Evolutionary conservation across 2,329 filamentous ascomycete species (phyloP).

Genomic region (Exophiala bonariae): DNA sequence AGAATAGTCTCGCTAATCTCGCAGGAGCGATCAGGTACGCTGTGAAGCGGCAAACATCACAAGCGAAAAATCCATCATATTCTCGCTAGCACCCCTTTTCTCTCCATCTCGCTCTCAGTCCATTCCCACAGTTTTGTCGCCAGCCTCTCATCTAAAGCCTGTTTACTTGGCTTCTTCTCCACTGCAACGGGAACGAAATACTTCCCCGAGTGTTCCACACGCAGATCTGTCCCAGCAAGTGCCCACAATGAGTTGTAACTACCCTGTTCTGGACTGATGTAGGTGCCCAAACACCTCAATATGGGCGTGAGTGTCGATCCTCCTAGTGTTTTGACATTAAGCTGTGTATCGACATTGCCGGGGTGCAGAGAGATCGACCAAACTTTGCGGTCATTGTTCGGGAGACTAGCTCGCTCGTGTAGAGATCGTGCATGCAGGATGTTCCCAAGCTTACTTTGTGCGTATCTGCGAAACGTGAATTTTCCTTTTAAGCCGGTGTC

Average conservation of each 20-base stretch:
- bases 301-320: slow-evolving; percentile 2
- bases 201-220: slow-evolving; percentile 35
- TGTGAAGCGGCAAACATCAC: too few relatives aligned
- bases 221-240: slow-evolving; percentile 30
- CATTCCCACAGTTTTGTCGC: slow-evolving; percentile 42
- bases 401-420: slow-evolving; percentile 30
- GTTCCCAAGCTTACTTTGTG: slow-evolving; percentile 49
- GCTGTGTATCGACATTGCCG: slow-evolving; percentile 41
- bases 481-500: slow-evolving; percentile 32
- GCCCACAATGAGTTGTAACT: slow-evolving; percentile 38
- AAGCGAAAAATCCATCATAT: too few relatives aligned
- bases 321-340: slow-evolving; percentile 27
- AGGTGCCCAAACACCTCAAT: slow-evolving; percentile 9
- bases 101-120: slow-evolving; percentile 37
- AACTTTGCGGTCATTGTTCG: slow-evolving; percentile 25
- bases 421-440: slow-evolving; percentile 34
- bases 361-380: slow-evolving; percentile 42
- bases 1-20: too few relatives aligned
- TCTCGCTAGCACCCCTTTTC: slow-evolving; percentile 1
- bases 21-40: too few relatives aligned
- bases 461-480: slow-evolving; percentile 42
- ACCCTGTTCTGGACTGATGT: slow-evolving; percentile 33
- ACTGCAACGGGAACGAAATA: slow-evolving; percentile 43
- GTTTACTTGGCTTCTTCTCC: slow-evolving; percentile 31
- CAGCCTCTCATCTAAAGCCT: slow-evolving; percentile 34